Conservation (phyloP, 495 filamentous ascomycete species). For the Achaetomiella virescens region DNA sequence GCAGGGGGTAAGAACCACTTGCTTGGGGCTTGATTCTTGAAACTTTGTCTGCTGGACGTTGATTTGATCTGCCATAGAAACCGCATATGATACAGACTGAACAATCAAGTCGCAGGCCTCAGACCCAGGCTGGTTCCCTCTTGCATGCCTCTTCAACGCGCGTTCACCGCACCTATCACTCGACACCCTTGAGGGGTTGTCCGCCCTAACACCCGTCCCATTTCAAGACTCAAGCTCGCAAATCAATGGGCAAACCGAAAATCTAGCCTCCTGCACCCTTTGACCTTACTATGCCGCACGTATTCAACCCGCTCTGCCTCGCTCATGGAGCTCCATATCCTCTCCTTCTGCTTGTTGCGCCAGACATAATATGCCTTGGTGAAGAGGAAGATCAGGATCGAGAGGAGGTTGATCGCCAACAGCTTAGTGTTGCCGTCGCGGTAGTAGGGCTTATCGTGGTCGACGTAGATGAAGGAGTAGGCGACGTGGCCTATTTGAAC, state of each 20-base stretch:
- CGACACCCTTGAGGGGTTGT: too few relatives aligned
- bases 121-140: too few relatives aligned
- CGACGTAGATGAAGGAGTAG: conserved; percentile 45
- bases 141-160: too few relatives aligned
- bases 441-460: conserved; percentile 61
- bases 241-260: conserved; percentile 44
- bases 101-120: too few relatives aligned
- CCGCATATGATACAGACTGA: too few relatives aligned
- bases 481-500: conserved; percentile 8
- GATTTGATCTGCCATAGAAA: too few relatives aligned
- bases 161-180: too few relatives aligned
- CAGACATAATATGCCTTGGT: conserved; percentile 59
- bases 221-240: too few relatives aligned
- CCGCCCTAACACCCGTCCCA: too few relatives aligned
- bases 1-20: too few relatives aligned
- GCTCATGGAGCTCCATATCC: conserved; percentile 50
- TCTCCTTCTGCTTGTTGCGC: conserved; percentile 45
- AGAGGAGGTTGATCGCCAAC: conserved; percentile 47
- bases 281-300: conserved; percentile 55
- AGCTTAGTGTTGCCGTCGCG: conserved; percentile 60
- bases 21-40: too few relatives aligned
- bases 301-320: conserved; percentile 57
- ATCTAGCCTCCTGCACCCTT: conserved; percentile 66
- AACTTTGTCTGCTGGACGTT: too few relatives aligned
- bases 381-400: conserved; percentile 49